Evolutionary conservation across 1,139 yeast species (phyloP), one percentile per base, ranked within the genome.

Genomic region (Sugiyamaella grinbergsii): DNA sequence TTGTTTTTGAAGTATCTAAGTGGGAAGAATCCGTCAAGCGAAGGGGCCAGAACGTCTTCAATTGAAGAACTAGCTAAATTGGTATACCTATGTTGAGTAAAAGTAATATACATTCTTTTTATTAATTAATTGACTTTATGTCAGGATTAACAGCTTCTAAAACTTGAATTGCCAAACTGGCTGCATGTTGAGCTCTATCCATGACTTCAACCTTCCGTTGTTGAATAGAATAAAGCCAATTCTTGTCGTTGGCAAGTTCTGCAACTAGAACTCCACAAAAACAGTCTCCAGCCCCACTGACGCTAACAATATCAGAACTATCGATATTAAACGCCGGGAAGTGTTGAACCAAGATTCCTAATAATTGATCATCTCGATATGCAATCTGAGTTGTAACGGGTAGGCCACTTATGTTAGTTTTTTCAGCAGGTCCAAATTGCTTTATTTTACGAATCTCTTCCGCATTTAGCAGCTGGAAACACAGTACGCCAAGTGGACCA

Each of bases 241-340:
- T 39, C 3, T 37, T 34, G 15, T 59, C 57, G n/a, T 52, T 49
- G 1, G 70, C 70, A 13, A 73, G 57, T 49, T 67, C 71, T n/a
- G 70, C 61, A 11, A 77, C 58, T 33, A 82, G 58, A 38, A 72
- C 76, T 0, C 88, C 88, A 46, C 82, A 68, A 41, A 82, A 73
- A 1, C 85, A 71, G 61, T 82, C 88, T n/a, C 88, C 88, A 0
- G 85, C 85, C 1, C 88, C 88, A 11, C 85, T 81, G 33, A 80
- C 86, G 57, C 81, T 81, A 32, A 70, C 71, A 36, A 71, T 59
- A 7, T 56, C 53, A 7, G 76, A 56, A 11, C 68, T 58, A 22
- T 51, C 50, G 4, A 64, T 58, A 3, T 44, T 18, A 16, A 54
- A 49, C 0, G 70, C 65, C 0, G 81, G 77, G 66, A 77, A 84